Evolutionary conservation across 352 stramenopile genomes (phyloP).

Genomic region (Globisporangium recalcitrans): DNA sequence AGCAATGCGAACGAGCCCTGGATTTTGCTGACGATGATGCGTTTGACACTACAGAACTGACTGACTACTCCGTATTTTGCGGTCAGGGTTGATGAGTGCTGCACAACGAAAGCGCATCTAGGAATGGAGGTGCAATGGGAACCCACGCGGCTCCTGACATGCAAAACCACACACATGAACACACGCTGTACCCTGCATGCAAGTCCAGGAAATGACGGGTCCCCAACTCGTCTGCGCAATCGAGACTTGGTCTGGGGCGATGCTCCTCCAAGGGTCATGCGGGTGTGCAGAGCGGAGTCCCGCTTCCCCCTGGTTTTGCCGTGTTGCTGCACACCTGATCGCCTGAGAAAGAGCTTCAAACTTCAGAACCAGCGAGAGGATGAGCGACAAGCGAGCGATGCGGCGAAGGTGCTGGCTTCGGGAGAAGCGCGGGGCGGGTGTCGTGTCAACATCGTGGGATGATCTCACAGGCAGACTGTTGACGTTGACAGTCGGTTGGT

Average conservation of each 20-base stretch:
- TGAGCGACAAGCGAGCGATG: neutral
- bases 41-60: neutral
- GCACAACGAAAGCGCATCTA: neutral
- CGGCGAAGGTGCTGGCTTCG: neutral
- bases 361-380: constrained; percentile 1
- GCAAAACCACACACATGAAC: neutral
- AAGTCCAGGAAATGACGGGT: neutral
- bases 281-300: neutral
- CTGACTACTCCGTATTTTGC: neutral
- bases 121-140: neutral
- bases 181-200: too few species aligned
- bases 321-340: constrained; percentile 3
- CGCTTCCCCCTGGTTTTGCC: neutral
- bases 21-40: neutral
- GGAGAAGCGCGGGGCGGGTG: constrained; percentile 5
- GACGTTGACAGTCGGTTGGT: neutral
- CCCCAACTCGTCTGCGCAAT: neutral
- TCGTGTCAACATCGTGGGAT: constrained; percentile 18
- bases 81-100: too few species aligned
- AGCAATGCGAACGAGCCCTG: neutral
- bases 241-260: too few species aligned
- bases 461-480: neutral
- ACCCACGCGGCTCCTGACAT: neutral
- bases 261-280: neutral
- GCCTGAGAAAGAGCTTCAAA: constrained; percentile 6